A percentile compares a stretch with the other conserved stretches of the same genome.
Evolutionary conservation across 2,329 filamentous ascomycete genomes (phyloP).

Genomic region (Chrysosporium keratinophilum): DNA sequence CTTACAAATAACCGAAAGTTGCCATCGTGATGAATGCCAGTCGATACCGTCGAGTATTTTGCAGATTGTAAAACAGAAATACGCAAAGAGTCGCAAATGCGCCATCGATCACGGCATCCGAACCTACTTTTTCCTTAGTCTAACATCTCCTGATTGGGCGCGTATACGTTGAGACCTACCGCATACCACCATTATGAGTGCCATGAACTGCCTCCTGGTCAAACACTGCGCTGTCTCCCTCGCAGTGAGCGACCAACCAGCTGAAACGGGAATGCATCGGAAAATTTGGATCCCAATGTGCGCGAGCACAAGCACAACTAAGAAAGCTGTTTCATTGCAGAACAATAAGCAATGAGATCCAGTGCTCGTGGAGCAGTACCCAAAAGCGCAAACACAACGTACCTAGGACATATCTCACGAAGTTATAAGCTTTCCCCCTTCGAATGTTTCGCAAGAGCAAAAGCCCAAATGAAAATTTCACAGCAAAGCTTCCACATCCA

Average conservation of each 20-base stretch:
- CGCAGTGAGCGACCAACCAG: slow-evolving; percentile 36
- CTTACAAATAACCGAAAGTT: slow-evolving; percentile 36
- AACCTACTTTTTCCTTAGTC: background rate
- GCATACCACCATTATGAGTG: slow-evolving; percentile 41
- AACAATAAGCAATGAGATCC: background rate
- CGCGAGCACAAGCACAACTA: slow-evolving; percentile 34
- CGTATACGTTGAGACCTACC: slow-evolving; percentile 3
- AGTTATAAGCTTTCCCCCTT: slow-evolving; percentile 31
- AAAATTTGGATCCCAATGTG: slow-evolving; percentile 41
- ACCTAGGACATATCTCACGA: slow-evolving; percentile 36
- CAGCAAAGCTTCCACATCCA: slow-evolving; percentile 36
- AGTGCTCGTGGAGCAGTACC: background rate
- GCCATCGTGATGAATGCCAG: slow-evolving; percentile 36
- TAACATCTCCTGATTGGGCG: slow-evolving; percentile 20
- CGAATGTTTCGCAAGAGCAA: slow-evolving; percentile 39
- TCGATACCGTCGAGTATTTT: slow-evolving; percentile 31
- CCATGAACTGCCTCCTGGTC: slow-evolving; percentile 31
- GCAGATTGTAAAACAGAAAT: slow-evolving; percentile 35
- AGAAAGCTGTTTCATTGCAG: slow-evolving; percentile 32
- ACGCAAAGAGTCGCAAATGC: slow-evolving; percentile 37
- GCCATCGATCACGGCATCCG: slow-evolving; percentile 28
- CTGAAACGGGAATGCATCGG: slow-evolving; percentile 38
- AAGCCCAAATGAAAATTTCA: slow-evolving; percentile 42
- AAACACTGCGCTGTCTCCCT: slow-evolving; percentile 37
- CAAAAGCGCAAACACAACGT: slow-evolving; percentile 20